Conservation (phyloP, 306 rosid species). For the Lathyrus aphaca region DNA sequence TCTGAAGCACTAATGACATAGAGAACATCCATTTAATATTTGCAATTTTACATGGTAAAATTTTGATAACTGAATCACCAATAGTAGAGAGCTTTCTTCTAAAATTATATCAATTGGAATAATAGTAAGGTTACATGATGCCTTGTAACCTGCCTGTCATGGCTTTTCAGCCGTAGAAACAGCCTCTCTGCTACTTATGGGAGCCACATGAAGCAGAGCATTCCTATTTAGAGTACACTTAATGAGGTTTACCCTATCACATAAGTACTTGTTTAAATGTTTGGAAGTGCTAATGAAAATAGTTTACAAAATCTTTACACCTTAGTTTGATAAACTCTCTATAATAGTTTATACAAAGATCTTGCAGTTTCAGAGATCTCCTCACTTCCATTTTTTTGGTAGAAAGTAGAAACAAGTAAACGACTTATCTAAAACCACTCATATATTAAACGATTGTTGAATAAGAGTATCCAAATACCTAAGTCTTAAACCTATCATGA, state of each 20-base stretch:
- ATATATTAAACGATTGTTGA: neutral
- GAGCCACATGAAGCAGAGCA: too few relatives aligned
- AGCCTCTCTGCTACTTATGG: neutral
- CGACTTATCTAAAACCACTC: neutral
- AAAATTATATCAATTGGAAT: conserved; percentile 1
- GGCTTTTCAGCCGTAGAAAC: neutral
- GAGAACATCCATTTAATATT: neutral
- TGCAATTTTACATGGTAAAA: neutral
- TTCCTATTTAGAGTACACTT: neutral
- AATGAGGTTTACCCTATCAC: neutral
- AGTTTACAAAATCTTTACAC: neutral
- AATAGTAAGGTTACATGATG: neutral
- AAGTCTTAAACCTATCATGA: neutral
- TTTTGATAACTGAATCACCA: neutral
- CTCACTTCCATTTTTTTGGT: neutral
- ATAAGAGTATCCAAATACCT: neutral
- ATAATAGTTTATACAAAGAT: neutral
- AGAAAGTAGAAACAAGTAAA: conserved; percentile 2
- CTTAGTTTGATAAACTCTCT: neutral
- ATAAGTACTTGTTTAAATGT: neutral
- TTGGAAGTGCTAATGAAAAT: neutral
- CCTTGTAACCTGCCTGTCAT: neutral
- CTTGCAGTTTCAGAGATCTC: neutral
- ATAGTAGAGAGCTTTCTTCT: neutral
- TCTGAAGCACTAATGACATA: neutral